These are phyloP conservation scores for Trichoderma koningii DNA, from an alignment of 2,329 filamentous ascomycete species.

Conservation along the genomic window DNA sequence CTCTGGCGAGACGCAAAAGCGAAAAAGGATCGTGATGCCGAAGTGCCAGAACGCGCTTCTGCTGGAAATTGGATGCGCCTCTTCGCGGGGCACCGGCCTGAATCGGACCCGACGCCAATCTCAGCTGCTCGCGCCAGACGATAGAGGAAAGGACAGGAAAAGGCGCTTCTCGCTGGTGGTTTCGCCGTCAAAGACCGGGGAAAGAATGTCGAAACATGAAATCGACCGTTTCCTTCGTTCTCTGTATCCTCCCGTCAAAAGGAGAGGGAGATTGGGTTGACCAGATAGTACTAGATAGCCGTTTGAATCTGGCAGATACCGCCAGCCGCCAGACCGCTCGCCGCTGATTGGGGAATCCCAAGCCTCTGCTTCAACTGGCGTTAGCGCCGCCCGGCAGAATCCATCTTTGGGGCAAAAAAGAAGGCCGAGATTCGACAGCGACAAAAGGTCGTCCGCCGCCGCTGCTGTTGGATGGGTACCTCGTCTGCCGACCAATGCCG, in stretches of 20 bases:
- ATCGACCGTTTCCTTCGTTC: too few species aligned
- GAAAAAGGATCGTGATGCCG: background rate
- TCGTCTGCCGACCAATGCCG: background rate
- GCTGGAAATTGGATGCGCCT: conserved; percentile 12
- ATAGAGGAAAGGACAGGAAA: background rate
- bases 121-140: conserved; percentile 13
- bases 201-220: too few species aligned
- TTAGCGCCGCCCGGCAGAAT: conserved; percentile 7
- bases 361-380: background rate
- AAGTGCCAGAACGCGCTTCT: background rate
- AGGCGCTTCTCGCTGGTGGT: conserved; percentile 10
- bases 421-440: background rate
- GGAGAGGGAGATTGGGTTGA: conserved; percentile 4
- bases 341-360: conserved; percentile 25
- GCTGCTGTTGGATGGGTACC: conserved; percentile 9
- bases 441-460: background rate
- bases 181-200: background rate
- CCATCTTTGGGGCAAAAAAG: conserved; percentile 1
- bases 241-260: background rate
- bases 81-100: conserved; percentile 23
- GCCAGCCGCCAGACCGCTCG: conserved; percentile 19
- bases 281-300: background rate
- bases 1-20: background rate
- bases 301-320: conserved; percentile 4
- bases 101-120: conserved; percentile 16